These are phyloP conservation scores for Penicillium palitans DNA, from an alignment of 2,329 filamentous ascomycete species.

Conservation along the genomic window DNA sequence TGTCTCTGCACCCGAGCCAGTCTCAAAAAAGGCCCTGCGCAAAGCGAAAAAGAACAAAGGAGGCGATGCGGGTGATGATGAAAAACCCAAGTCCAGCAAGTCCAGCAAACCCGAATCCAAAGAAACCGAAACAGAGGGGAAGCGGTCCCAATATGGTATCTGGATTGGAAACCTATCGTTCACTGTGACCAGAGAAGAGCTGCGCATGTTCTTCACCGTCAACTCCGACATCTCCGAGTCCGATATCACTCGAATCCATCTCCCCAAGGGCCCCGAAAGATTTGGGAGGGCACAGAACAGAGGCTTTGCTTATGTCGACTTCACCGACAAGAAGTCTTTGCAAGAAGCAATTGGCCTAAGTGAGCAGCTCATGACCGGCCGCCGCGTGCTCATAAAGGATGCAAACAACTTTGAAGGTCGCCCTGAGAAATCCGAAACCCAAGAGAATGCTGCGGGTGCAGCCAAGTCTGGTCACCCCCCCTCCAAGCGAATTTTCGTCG, in stretches of 20 bases:
- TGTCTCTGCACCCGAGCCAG: constrained; percentile 82
- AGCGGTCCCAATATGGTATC: constrained; percentile 76
- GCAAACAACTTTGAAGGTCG: constrained; percentile 87
- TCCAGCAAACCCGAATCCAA: constrained; percentile 36
- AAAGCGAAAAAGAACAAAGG: constrained; percentile 71
- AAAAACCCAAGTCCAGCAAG: constrained; percentile 32
- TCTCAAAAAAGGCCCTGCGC: constrained; percentile 90
- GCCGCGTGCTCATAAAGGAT: constrained; percentile 90
- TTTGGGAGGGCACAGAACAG: constrained; percentile 67
- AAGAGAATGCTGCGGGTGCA: constrained; percentile 30
- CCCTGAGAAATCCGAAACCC: constrained; percentile 63
- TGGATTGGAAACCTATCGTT: constrained; percentile 98
- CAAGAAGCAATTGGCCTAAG: constrained; percentile 79
- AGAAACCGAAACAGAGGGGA: constrained; percentile 30
- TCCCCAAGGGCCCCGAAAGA: constrained; percentile 64
- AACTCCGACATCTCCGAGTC: constrained; percentile 65
- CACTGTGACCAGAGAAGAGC: constrained; percentile 68
- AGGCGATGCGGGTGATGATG: constrained; percentile 23
- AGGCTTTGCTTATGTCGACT: constrained; percentile 96
- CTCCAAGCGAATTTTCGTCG: constrained; percentile 82
- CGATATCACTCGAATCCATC: constrained; percentile 79
- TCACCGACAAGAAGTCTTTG: constrained; percentile 66
- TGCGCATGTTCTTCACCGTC: constrained; percentile 78
- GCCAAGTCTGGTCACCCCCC: constrained; percentile 59
- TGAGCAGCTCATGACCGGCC: constrained; percentile 75